Evolutionary conservation across 2,329 filamentous ascomycete species (phyloP).

Genomic region (Alternaria ventricosa): DNA sequence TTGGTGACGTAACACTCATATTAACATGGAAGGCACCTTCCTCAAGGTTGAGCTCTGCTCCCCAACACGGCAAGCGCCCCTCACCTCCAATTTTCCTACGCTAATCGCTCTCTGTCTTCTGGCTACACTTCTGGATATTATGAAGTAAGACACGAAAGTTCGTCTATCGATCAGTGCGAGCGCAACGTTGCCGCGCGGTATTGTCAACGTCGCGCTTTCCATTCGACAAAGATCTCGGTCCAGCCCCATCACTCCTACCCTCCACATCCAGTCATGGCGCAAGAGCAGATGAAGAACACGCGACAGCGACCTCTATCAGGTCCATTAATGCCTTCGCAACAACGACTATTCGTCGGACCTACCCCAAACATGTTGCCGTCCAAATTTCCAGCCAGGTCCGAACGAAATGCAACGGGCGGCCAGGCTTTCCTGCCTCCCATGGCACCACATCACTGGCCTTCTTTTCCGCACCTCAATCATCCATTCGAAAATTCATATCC

Average conservation of each 20-base stretch:
- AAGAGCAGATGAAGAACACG: not conserved
- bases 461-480: not conserved
- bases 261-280: not conserved
- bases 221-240: not conserved
- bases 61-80: not conserved
- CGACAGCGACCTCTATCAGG: not conserved
- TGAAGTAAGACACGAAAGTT: not conserved
- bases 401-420: not conserved
- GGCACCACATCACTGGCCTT: not conserved
- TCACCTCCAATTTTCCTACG: not conserved
- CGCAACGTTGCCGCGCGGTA: not conserved
- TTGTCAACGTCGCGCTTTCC: not conserved
- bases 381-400: not conserved
- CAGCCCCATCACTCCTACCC: not conserved
- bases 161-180: fast-evolving
- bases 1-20: not conserved
- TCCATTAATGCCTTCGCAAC: not conserved
- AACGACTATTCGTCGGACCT: not conserved
- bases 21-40: not conserved
- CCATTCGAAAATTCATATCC: not conserved
- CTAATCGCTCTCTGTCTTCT: not conserved
- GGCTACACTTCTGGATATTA: not conserved
- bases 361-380: conserved; percentile 9
- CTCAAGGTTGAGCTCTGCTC: not conserved
- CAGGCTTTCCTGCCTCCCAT: not conserved